phyloP scores from a whole-genome alignment of 768 basidiomycete genomes.

The Rhodocollybia butyracea region DNA sequence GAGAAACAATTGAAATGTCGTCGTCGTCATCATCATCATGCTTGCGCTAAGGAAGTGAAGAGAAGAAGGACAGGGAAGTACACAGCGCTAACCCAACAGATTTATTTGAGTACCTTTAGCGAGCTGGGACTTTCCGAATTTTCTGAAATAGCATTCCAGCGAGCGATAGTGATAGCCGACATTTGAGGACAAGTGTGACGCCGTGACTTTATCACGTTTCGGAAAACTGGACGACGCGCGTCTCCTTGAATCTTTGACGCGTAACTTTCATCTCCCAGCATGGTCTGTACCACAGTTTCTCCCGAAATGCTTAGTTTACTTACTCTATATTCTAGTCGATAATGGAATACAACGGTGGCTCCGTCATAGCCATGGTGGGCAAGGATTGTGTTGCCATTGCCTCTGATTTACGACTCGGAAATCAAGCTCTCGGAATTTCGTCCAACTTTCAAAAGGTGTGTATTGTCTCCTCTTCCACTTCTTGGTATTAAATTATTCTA shows the following conservation, averaged over 20 bases:
- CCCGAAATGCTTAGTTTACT: constrained; percentile 10
- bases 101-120: constrained; percentile 70
- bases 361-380: constrained; percentile 98
- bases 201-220: constrained; percentile 1
- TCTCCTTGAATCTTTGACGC: constrained; percentile 3
- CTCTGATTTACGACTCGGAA: constrained; percentile 88
- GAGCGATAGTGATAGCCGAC: constrained; percentile 62
- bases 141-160: constrained; percentile 72
- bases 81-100: constrained; percentile 41
- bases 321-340: constrained; percentile 55
- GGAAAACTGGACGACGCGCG: no score
- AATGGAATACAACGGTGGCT: constrained; percentile 95
- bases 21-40: constrained; percentile 41
- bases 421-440: constrained; percentile 81
- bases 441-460: constrained; percentile 92
- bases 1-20: constrained; percentile 71
- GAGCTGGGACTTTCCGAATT: constrained; percentile 19
- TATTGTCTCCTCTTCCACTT: not conserved
- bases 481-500: constrained; percentile 28
- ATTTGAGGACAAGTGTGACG: constrained; percentile 28
- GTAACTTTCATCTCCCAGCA: constrained; percentile 16
- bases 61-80: constrained; percentile 52
- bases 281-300: constrained; percentile 13
- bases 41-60: constrained; percentile 54
- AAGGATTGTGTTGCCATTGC: constrained; percentile 99